Conservation (phyloP, 2,329 filamentous ascomycete species). For the Monosporascus sp. region DNA sequence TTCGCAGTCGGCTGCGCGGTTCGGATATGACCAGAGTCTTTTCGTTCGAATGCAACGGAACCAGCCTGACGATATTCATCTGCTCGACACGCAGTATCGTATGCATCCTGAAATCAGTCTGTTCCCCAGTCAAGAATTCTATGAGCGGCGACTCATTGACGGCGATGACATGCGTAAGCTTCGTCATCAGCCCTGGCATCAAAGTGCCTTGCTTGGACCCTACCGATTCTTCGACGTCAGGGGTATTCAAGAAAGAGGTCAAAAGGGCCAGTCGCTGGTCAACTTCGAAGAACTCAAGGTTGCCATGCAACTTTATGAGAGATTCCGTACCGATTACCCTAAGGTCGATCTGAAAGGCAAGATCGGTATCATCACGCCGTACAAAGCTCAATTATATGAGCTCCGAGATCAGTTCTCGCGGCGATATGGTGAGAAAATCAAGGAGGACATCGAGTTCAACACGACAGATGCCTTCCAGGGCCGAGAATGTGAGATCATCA, state of each 20-base stretch:
- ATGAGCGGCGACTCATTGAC: constrained; percentile 81
- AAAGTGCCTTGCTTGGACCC: constrained; percentile 73
- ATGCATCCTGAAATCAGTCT: constrained; percentile 97
- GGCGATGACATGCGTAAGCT: constrained; percentile 76
- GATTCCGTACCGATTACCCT: constrained; percentile 68
- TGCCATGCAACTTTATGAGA: constrained; percentile 77
- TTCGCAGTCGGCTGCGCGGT: constrained; percentile 84
- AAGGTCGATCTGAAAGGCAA: constrained; percentile 70
- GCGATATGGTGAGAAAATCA: constrained; percentile 69
- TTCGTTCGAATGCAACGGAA: constrained; percentile 98
- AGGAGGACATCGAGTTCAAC: constrained; percentile 87
- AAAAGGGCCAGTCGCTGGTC: constrained; percentile 81
- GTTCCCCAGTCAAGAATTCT: constrained; percentile 89
- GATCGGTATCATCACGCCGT: constrained; percentile 95
- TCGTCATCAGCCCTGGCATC: constrained; percentile 79
- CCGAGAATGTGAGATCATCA: constrained; percentile 94
- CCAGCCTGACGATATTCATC: constrained; percentile 78
- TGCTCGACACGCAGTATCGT: constrained; percentile 96
- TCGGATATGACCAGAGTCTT: constrained; percentile 94
- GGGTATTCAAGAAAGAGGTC: constrained; percentile 77
- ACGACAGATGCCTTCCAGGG: constrained; percentile 98
- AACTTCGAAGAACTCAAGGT: constrained; percentile 84
- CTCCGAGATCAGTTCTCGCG: constrained; percentile 69
- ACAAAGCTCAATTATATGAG: constrained; percentile 85
- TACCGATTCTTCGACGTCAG: constrained; percentile 97